Percentiles rank a stretch among this genome's conserved stretches.
These are phyloP conservation scores for Backusella tuberculispora DNA, from an alignment of 192 early-diverging fungal genomes.

Conservation along the genomic window DNA sequence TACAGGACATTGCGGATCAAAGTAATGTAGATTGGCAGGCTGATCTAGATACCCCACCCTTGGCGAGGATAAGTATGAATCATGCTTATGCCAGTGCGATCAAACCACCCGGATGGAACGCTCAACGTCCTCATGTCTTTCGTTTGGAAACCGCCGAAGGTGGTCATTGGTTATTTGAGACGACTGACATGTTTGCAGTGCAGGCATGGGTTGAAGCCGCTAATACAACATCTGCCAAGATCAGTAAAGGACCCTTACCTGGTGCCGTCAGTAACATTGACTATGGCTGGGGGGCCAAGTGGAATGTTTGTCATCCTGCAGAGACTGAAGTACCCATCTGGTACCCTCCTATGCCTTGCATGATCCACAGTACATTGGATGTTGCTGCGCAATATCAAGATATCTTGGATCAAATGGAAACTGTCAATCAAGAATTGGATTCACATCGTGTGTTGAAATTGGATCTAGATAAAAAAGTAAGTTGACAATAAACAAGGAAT, in stretches of 20 bases:
- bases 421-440: not conserved
- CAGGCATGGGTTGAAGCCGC: constrained; percentile 13
- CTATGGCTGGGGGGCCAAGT: constrained; percentile 14
- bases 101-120: constrained; percentile 5
- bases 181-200: constrained; percentile 18
- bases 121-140: constrained; percentile 12
- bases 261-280: constrained; percentile 17
- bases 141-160: constrained; percentile 13
- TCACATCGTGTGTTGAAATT: not conserved
- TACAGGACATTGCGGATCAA: not conserved
- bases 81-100: not conserved
- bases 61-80: not conserved
- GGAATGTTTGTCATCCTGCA: not conserved
- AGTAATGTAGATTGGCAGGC: constrained; percentile 3
- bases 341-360: constrained; percentile 9
- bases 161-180: constrained; percentile 14
- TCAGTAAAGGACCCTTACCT: constrained; percentile 9
- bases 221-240: not conserved
- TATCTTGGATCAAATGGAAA: constrained; percentile 2
- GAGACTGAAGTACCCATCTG: constrained; percentile 2
- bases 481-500: not conserved
- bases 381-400: not conserved
- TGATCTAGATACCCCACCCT: not conserved
- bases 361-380: not conserved
- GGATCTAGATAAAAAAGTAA: constrained; percentile 10